Percentiles rank a stretch among this genome's conserved stretches.
These are phyloP conservation scores for Penicillium taxi DNA, from an alignment of 495 filamentous ascomycete species.

Conservation along the genomic window DNA sequence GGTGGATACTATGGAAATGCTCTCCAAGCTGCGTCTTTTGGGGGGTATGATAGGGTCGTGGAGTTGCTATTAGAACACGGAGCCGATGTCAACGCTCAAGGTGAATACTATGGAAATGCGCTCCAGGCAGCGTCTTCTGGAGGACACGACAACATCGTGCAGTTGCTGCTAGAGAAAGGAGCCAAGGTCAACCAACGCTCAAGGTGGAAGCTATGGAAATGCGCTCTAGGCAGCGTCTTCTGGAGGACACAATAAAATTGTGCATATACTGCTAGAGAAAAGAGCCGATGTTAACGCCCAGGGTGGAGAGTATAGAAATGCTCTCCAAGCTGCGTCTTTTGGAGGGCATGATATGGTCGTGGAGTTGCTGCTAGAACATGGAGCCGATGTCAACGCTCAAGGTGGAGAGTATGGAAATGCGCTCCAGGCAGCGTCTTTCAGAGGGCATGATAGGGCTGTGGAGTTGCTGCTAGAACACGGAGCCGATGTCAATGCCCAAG, in stretches of 20 bases:
- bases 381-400: constrained; percentile 3
- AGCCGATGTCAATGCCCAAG: constrained; percentile 4
- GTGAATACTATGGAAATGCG: too few relatives aligned
- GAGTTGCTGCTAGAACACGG: constrained; percentile 2
- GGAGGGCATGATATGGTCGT: background rate
- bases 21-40: too few relatives aligned
- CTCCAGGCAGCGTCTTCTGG: too few relatives aligned
- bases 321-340: background rate
- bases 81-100: too few relatives aligned
- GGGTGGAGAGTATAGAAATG: background rate
- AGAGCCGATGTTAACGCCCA: background rate
- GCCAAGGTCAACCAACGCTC: constrained; percentile 1
- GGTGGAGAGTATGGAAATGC: constrained; percentile 5
- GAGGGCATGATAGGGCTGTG: constrained; percentile 1
- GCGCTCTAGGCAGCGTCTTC: too few relatives aligned
- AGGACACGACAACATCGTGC: too few relatives aligned
- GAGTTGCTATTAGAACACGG: too few relatives aligned
- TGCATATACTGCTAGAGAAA: background rate
- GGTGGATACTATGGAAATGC: too few relatives aligned
- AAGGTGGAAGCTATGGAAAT: too few relatives aligned
- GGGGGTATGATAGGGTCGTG: too few relatives aligned
- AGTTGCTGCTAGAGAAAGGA: background rate
- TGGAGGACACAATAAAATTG: background rate
- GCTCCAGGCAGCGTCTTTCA: constrained; percentile 3
- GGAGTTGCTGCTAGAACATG: background rate